Percentiles rank a stretch among this genome's conserved stretches.
Conservation (phyloP, 2,329 filamentous ascomycete genomes). For the Neonectria coccinea region DNA sequence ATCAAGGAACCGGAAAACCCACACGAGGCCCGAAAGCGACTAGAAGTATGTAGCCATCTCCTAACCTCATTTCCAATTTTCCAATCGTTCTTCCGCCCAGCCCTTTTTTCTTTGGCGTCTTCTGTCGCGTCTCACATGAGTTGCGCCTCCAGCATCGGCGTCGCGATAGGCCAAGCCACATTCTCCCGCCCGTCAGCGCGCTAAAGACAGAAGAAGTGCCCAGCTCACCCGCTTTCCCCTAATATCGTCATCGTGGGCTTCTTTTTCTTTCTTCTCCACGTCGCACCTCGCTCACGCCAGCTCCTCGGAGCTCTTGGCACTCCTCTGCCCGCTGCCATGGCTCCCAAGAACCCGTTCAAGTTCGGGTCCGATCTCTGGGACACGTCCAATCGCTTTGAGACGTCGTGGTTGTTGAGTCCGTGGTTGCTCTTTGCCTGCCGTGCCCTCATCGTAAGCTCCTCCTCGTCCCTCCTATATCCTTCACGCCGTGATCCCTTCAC, state of each 20-base stretch:
- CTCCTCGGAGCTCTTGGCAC: conserved; percentile 16
- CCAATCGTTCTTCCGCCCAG: not conserved
- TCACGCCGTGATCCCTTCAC: not conserved
- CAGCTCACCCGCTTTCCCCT: conserved; percentile 7
- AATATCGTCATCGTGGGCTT: conserved; percentile 6
- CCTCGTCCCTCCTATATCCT: not conserved
- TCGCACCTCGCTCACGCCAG: conserved; percentile 2
- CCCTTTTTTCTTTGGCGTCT: not conserved
- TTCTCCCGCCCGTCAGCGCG: not conserved
- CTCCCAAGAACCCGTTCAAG: conserved; percentile 49
- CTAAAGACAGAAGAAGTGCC: not conserved
- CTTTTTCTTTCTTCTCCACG: not conserved
- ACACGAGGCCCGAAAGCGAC: not conserved
- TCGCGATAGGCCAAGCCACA: conserved; percentile 14
- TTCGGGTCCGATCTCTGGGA: conserved; percentile 61
- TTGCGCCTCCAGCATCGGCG: conserved; percentile 15
- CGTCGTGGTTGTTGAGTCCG: conserved; percentile 83
- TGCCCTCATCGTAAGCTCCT: conserved; percentile 63
- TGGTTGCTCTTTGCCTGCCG: conserved; percentile 69
- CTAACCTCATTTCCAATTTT: not conserved
- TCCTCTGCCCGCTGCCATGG: conserved; percentile 31
- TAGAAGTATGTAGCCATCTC: not conserved
- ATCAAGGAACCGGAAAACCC: not conserved
- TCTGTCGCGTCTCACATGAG: conserved; percentile 2
- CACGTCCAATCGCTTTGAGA: conserved; percentile 76